A percentile compares a stretch with the other conserved stretches of the same genome.
These are phyloP conservation scores for Coemansia sp. DNA, from an alignment of 192 early-diverging fungal species.

Conservation along the genomic window DNA sequence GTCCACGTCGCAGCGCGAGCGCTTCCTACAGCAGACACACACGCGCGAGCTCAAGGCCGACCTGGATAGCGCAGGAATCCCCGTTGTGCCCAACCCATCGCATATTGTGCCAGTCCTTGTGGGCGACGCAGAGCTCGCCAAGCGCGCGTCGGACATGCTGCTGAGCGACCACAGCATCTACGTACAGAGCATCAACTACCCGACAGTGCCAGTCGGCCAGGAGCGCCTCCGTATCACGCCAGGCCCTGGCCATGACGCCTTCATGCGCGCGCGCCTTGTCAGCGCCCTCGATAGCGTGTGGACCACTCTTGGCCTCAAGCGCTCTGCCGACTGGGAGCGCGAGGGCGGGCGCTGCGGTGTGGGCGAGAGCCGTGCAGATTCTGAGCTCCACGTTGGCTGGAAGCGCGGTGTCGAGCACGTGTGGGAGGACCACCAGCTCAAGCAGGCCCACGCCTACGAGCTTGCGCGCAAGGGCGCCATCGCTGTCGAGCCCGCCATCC, in stretches of 20 bases:
- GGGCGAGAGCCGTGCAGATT: conserved; percentile 59
- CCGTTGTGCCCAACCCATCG: conserved; percentile 97
- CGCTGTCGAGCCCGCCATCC: conserved; percentile 40
- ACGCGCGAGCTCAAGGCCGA: conserved; percentile 85
- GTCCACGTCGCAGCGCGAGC: conserved; percentile 81
- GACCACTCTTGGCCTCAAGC: conserved; percentile 83
- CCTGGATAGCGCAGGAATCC: conserved; percentile 82
- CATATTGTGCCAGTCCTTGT: conserved; percentile 99
- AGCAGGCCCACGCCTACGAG: conserved; percentile 50
- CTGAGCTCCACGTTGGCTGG: conserved; percentile 52
- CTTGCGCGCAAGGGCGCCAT: conserved; percentile 50
- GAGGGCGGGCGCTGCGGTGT: conserved; percentile 89
- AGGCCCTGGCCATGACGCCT: conserved; percentile 86
- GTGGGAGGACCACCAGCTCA: conserved; percentile 54
- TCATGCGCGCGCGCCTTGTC: conserved; percentile 85
- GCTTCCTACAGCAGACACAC: conserved; percentile 91
- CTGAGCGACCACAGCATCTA: conserved; percentile 90
- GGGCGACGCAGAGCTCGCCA: conserved; percentile 94
- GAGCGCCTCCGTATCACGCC: conserved; percentile 98
- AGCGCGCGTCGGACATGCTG: conserved; percentile 91
- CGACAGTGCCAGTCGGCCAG: conserved; percentile 92
- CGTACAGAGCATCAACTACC: conserved; percentile 99
- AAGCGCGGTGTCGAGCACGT: conserved; percentile 53
- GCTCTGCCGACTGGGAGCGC: conserved; percentile 81
- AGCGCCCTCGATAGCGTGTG: conserved; percentile 84